Percentiles rank a stretch among this genome's conserved stretches.
Evolutionary conservation across 495 filamentous ascomycete species (phyloP).

Genomic region (Talaromyces thailandensis): DNA sequence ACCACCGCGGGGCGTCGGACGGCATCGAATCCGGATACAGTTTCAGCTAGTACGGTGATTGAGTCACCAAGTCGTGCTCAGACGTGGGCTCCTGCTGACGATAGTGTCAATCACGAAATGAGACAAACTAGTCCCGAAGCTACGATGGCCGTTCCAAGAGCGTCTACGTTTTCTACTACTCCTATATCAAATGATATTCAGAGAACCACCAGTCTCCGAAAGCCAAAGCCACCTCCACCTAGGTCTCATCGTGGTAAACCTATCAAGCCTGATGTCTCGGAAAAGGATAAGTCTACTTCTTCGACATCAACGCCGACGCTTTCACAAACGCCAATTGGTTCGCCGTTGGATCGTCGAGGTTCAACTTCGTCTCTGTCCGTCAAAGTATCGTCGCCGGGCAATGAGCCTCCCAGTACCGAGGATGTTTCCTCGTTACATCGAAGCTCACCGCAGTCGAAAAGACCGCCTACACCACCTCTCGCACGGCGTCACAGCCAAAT

Average conservation of each 20-base stretch:
- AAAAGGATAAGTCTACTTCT: conserved; percentile 1
- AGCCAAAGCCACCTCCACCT: conserved; percentile 39
- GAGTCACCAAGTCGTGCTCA: neutral
- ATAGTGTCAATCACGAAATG: neutral
- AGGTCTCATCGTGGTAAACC: conserved; percentile 60
- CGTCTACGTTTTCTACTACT: neutral
- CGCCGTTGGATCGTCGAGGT: neutral
- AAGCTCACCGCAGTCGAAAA: conserved; percentile 25
- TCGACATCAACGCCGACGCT: neutral
- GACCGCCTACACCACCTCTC: conserved; percentile 41
- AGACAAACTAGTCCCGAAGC: neutral
- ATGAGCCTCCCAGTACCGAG: neutral
- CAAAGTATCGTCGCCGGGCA: neutral
- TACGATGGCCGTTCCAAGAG: neutral
- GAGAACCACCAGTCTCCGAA: neutral
- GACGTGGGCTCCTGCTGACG: neutral
- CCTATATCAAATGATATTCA: neutral
- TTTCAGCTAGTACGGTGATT: neutral
- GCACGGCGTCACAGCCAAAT: conserved; percentile 41
- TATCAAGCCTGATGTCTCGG: conserved; percentile 23
- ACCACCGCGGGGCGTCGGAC: neutral
- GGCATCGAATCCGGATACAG: neutral
- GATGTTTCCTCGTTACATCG: conserved; percentile 14
- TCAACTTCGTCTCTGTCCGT: neutral
- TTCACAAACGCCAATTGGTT: neutral